Base-by-base conservation (phyloP, 768 basidiomycete species). In the Lyophyllum decastes region DNA sequence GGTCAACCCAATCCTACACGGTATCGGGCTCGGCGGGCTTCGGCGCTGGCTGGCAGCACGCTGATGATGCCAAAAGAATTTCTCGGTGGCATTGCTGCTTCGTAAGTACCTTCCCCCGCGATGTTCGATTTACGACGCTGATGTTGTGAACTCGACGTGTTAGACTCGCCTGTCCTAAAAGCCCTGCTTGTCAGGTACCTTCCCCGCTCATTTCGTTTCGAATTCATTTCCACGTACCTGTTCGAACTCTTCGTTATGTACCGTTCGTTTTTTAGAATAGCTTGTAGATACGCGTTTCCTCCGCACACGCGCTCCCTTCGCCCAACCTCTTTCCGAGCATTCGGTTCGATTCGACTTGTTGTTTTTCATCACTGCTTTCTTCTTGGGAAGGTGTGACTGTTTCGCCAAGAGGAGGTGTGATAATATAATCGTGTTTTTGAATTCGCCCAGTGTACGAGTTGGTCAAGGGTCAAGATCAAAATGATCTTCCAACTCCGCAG, bases 21-120 rank as follows among this genome's bases (percentile, higher is more conserved):
- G 22, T 9, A 22, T 64, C 8, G 61, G 63, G 27, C 44, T 64
- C 2, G 54, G 60, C 27, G 61, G 61, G 17, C 11, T 55, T n/a
- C 24, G 52, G 30, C 61, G 61, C 21, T 65, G 57, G 53, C 34
- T 57, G 45, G 38, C 49, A 25, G 27, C 49, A 6, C 53, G 22
- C 4, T 52, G 44, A 55, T 41, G 30, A 19, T 35, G n/a, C 6
- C 21, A 33, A 41, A 9, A 12, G 10, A 54, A 33, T 38, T n/a
- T n/a, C 7, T 21, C n/a, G n/a, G 27, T 43, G 26, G 38, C 30
- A 4, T 30, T 30, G 30, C 10, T 30, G 10, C 10, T 40, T 49
- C 30, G 59, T 60, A 51, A 49, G 38, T 54, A 43, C 25, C 11
- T 46, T 25, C 19, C 27, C n/a, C 24, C 11, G 2, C 26, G 45